These are phyloP conservation scores for Dactylellina parvicollis DNA, from an alignment of 2,329 filamentous ascomycete genomes.

Conservation along the genomic window DNA sequence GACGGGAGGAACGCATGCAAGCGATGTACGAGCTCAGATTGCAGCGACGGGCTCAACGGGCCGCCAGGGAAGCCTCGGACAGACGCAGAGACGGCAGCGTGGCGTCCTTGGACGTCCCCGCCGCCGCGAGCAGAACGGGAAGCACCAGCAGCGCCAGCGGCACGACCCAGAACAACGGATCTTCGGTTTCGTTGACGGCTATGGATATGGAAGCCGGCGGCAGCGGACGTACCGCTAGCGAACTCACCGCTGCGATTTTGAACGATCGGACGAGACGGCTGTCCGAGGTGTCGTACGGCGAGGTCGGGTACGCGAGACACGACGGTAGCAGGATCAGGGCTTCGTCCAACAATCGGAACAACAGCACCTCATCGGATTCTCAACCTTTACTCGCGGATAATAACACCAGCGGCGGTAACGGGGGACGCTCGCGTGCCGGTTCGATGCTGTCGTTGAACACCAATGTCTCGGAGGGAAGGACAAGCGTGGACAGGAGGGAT, in stretches of 20 bases:
- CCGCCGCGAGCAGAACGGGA: background rate
- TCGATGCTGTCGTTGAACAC: constrained; percentile 50
- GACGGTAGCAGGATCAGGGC: constrained; percentile 80
- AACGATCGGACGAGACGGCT: constrained; percentile 74
- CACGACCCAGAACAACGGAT: constrained; percentile 12
- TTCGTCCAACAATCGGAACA: constrained; percentile 65
- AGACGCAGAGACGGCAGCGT: constrained; percentile 39
- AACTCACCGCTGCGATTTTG: constrained; percentile 59
- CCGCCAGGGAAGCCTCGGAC: constrained; percentile 63
- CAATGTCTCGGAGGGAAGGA: constrained; percentile 31
- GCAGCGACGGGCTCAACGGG: constrained; percentile 79
- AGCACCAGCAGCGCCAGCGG: too few relatives aligned
- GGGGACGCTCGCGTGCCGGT: constrained; percentile 33
- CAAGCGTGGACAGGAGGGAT: constrained; percentile 43
- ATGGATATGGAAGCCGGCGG: constrained; percentile 53
- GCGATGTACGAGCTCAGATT: constrained; percentile 87
- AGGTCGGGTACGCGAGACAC: constrained; percentile 78
- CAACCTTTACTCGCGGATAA: constrained; percentile 46
- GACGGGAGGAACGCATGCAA: constrained; percentile 91
- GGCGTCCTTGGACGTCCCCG: constrained; percentile 15
- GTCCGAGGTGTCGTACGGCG: constrained; percentile 79
- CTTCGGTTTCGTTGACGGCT: constrained; percentile 46
- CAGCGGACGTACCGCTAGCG: constrained; percentile 49
- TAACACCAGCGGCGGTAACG: constrained; percentile 19
- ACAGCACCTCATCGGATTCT: constrained; percentile 26